A percentile compares a stretch with the other conserved stretches of the same genome.
Conservation (phyloP, 208 protist genomes). For the Trypanosoma grayi region DNA sequence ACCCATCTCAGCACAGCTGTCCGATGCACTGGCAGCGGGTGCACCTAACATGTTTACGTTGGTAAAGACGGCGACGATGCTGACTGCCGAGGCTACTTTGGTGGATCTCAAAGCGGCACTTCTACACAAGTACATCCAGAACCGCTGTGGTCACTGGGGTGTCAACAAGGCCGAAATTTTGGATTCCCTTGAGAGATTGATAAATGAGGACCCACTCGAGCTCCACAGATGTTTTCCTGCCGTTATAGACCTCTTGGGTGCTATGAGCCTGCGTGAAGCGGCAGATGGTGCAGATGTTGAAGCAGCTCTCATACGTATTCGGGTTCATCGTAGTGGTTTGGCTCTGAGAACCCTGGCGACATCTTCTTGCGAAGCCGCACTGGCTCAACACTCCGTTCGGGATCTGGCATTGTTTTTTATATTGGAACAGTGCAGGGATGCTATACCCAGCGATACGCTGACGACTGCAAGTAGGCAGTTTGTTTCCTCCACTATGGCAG, state of each 20-base stretch:
- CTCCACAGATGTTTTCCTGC: not conserved
- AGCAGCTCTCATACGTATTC: conserved; percentile 33
- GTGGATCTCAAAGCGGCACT: conserved; percentile 34
- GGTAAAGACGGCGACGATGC: conserved; percentile 55
- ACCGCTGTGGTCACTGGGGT: conserved; percentile 76
- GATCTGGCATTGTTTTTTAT: conserved; percentile 71
- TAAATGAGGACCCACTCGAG: not conserved
- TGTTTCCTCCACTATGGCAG: conserved; percentile 4
- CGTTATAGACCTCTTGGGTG: conserved; percentile 16
- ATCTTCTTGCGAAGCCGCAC: not conserved
- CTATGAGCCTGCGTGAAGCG: not conserved
- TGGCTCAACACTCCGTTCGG: conserved; percentile 13
- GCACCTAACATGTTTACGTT: conserved; percentile 87
- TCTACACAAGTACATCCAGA: conserved; percentile 78
- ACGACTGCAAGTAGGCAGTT: conserved; percentile 16
- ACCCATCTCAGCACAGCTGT: conserved; percentile 41
- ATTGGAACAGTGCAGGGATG: conserved; percentile 75
- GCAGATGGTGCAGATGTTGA: conserved; percentile 14
- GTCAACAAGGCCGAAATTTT: conserved; percentile 41
- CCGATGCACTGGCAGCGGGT: conserved; percentile 69
- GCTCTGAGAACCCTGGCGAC: conserved; percentile 26
- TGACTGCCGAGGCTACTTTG: conserved; percentile 19
- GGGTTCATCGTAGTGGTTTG: conserved; percentile 48
- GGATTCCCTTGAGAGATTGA: conserved; percentile 29
- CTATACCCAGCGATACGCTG: conserved; percentile 32